phyloP scores from a whole-genome alignment of 441 rosid genomes.

The Adansonia rubrostipa region DNA sequence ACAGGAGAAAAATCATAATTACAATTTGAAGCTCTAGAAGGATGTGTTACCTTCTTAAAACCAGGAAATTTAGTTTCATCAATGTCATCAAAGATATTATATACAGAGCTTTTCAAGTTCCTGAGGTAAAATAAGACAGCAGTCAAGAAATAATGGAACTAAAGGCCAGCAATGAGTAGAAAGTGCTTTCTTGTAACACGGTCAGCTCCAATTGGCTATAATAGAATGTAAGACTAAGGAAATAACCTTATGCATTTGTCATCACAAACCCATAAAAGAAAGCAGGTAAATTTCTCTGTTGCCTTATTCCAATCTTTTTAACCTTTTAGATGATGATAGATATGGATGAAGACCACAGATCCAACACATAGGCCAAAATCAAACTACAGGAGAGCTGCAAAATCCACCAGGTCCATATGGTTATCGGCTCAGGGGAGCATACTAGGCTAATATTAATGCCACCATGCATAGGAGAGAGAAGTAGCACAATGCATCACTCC shows the following conservation, averaged over 20 bases:
- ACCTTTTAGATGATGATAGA: neutral
- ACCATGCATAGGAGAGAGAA: neutral
- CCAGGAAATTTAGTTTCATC: conserved; percentile 72
- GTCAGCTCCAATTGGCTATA: neutral
- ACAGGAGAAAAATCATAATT: conserved; percentile 3
- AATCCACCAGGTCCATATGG: neutral
- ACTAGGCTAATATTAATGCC: neutral
- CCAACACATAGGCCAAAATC: neutral
- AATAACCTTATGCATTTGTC: neutral
- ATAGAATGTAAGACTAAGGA: neutral
- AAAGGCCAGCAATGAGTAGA: conserved; percentile 12
- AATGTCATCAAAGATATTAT: conserved; percentile 67
- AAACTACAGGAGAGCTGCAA: neutral
- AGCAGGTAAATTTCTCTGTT: neutral
- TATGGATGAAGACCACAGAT: neutral
- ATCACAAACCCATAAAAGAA: conserved; percentile 11
- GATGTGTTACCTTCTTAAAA: conserved; percentile 64
- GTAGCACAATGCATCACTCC: neutral
- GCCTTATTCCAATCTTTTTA: neutral
- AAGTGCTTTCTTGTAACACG: neutral
- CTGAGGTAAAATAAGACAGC: conserved; percentile 41
- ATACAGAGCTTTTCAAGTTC: conserved; percentile 70
- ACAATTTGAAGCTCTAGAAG: conserved; percentile 28
- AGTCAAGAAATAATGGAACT: conserved; percentile 20
- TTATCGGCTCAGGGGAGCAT: neutral